Evolutionary conservation across 148 eudicot genomes (phyloP), one percentile per base, ranked within the genome.

Genomic region (Nyssa sinensis): DNA sequence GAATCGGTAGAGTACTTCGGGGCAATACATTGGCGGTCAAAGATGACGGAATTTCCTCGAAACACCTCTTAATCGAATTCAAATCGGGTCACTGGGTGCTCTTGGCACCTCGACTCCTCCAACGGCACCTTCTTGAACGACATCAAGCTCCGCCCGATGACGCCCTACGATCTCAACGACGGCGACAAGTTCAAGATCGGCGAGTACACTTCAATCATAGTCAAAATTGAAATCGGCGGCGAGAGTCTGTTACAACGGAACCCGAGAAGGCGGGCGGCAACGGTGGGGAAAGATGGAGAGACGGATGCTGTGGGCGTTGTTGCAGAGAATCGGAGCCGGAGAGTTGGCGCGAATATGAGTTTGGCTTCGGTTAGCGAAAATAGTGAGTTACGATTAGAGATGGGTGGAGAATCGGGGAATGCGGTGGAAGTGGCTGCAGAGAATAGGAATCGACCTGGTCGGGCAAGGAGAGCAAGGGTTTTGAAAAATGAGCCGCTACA

Each of bases 11-110:
- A 16, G 49, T 88, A 5, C 85, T 81, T 44, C 81, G 84, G 0
- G 97, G 97, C 70, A 91, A 89, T 82, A 86, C 84, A 3, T 5
- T 94, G 5, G 21, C 86, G 0, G 82, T 94, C 80, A 94, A 91
- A 81, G 98, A 94, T 71, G 62, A 82, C 0, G 98, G 95, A 0
- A 83, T 94, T 64, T 94, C 98, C 53, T 81, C 98, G 67, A 87
- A 91, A 41, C 98, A 90, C 71, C 80, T 91, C 23, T 0, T 24
- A 3, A 87, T 94, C 74, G 81, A 86, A 16, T 72, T 59, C 27
- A 78, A 32, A 51, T 60, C 79, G 1, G 79, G 73, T 0, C 58
- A 79, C 19, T 93, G 98, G 98, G 25, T 79, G 25, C 51, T 89
- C 69, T 75, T 79, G 27, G 98, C n/a, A 93, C 69, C 80, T 91